Evolutionary conservation across 257 asterid genomes (phyloP).

Genomic region (Solanum rostratum): DNA sequence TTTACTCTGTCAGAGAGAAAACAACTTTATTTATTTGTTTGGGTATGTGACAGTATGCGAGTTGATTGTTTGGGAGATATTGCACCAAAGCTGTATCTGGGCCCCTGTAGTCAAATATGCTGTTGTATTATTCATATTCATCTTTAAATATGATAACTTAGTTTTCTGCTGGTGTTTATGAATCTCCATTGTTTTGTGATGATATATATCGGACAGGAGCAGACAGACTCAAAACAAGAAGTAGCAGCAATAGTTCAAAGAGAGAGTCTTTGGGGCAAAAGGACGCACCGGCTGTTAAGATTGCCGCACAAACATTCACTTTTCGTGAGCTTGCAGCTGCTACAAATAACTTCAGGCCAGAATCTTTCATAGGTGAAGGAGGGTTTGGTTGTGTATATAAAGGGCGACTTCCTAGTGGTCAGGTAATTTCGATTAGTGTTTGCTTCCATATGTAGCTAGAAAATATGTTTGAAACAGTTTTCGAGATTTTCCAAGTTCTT

Average conservation of each 20-base stretch:
- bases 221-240: constrained; percentile 65
- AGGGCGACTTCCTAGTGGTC: constrained; percentile 68
- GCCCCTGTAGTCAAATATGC: neutral
- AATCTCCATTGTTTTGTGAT: constrained; percentile 24
- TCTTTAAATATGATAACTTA: neutral
- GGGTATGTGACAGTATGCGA: neutral
- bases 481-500: neutral
- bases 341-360: constrained; percentile 72
- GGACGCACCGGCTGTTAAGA: constrained; percentile 59
- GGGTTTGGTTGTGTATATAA: constrained; percentile 90
- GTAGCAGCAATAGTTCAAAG: constrained; percentile 28
- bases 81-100: neutral
- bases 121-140: neutral
- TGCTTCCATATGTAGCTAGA: neutral
- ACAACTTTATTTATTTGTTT: neutral
- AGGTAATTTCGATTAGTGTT: constrained; percentile 29
- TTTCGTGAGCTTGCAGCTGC: constrained; percentile 92
- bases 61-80: neutral
- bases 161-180: constrained; percentile 1
- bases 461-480: neutral
- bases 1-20: neutral
- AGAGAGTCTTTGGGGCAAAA: constrained; percentile 45
- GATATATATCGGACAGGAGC: constrained; percentile 38
- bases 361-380: constrained; percentile 90
- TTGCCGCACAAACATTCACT: constrained; percentile 85